A percentile compares a stretch with the other conserved stretches of the same genome.
Conservation (phyloP, 2,329 filamentous ascomycete species). For the Simplicillium sp. region DNA sequence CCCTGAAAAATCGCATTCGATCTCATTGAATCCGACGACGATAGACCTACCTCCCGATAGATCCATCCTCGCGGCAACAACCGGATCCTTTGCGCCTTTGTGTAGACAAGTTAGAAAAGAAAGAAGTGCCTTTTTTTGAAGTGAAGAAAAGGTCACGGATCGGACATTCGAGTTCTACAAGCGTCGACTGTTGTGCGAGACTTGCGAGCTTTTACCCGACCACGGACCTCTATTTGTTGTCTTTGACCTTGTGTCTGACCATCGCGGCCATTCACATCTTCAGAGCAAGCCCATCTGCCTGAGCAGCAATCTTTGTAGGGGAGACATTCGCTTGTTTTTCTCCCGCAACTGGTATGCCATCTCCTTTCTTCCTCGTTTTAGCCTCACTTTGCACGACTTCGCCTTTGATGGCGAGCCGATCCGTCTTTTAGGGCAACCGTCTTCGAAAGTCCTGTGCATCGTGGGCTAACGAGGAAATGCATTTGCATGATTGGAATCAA, state of each 20-base stretch:
- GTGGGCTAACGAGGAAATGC: too few species aligned
- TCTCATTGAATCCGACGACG: constrained; percentile 23
- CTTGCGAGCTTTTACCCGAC: too few species aligned
- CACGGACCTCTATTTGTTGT: constrained; percentile 1
- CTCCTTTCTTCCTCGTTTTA: constrained; percentile 26
- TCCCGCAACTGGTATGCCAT: constrained; percentile 58
- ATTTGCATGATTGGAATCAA: background rate
- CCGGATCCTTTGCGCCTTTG: constrained; percentile 6
- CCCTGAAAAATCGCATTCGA: constrained; percentile 18
- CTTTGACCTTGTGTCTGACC: constrained; percentile 11
- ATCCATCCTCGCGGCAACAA: background rate
- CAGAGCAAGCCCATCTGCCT: constrained; percentile 11
- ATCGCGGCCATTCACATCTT: constrained; percentile 11
- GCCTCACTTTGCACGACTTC: constrained; percentile 1
- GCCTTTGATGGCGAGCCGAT: too few species aligned
- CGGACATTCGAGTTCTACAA: constrained; percentile 5
- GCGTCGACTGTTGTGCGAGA: background rate
- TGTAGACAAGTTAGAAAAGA: constrained; percentile 21
- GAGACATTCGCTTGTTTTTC: constrained; percentile 99
- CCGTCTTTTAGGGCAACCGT: background rate
- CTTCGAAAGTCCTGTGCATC: background rate
- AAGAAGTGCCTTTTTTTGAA: constrained; percentile 16
- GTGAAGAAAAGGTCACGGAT: constrained; percentile 17
- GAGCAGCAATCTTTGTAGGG: constrained; percentile 46
- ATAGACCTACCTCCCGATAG: background rate